A percentile compares a stretch with the other conserved stretches of the same genome.
Conservation (phyloP, 1,284 basidiomycete genomes). For the Sutorius eximius region DNA sequence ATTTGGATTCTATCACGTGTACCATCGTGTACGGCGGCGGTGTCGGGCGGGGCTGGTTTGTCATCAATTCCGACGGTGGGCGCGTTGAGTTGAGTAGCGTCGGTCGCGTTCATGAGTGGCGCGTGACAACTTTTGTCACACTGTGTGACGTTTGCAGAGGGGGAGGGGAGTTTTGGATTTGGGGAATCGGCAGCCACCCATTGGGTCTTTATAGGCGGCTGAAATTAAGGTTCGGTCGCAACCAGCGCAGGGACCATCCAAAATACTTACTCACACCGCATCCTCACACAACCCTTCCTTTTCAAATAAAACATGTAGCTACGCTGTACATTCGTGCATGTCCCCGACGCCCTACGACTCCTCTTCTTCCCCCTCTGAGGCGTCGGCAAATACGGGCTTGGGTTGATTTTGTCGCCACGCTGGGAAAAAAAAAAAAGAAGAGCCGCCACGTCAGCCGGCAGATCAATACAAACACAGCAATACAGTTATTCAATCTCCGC, state of each 20-base stretch:
- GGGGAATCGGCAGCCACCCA: slow-evolving; percentile 66
- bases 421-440: slow-evolving; percentile 55
- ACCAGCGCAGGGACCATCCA: slow-evolving; percentile 61
- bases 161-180: slow-evolving; percentile 67
- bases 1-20: slow-evolving; percentile 35
- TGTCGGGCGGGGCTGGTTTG: slow-evolving; percentile 32
- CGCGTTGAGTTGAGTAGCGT: slow-evolving; percentile 40
- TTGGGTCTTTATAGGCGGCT: slow-evolving; percentile 71
- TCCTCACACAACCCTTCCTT: slow-evolving; percentile 18
- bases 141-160: slow-evolving; percentile 47
- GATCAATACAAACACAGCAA: slow-evolving; percentile 49
- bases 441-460: slow-evolving; percentile 63
- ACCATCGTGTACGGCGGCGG: slow-evolving; percentile 37
- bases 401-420: slow-evolving; percentile 83
- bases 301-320: slow-evolving; percentile 6
- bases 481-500: slow-evolving; percentile 40
- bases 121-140: slow-evolving; percentile 52
- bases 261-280: slow-evolving; percentile 35
- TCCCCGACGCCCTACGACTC: slow-evolving; percentile 48
- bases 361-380: slow-evolving; percentile 52
- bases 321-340: slow-evolving; percentile 26
- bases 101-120: slow-evolving; percentile 53
- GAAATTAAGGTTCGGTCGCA: slow-evolving; percentile 78
- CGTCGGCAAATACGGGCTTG: slow-evolving; percentile 68
- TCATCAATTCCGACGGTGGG: slow-evolving; percentile 32